Conservation (phyloP, 306 rosid species). For the Quercus alba region DNA sequence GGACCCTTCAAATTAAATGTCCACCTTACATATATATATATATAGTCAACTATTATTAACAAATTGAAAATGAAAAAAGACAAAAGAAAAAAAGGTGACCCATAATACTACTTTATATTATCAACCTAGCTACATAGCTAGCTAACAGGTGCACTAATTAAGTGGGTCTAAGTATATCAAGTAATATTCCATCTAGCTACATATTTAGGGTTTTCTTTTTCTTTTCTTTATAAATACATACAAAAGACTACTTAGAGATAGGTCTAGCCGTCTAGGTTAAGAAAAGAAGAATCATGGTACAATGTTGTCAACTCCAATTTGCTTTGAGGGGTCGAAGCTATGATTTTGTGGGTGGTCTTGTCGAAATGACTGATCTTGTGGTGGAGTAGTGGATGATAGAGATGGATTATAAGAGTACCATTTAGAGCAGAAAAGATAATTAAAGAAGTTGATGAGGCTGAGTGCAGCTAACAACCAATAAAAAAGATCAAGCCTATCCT, state of each 20-base stretch:
- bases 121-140: too few relatives aligned
- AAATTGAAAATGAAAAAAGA: background rate
- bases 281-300: background rate
- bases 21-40: background rate
- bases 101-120: too few relatives aligned
- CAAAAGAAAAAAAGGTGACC: too few relatives aligned
- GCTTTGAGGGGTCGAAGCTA: slow-evolving; percentile 15
- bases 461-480: slow-evolving; percentile 60
- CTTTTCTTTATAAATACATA: background rate
- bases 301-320: background rate
- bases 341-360: slow-evolving; percentile 21
- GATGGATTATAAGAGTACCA: slow-evolving; percentile 43
- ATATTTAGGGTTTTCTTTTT: background rate
- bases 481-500: slow-evolving; percentile 48
- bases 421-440: slow-evolving; percentile 49
- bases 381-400: background rate
- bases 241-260: background rate
- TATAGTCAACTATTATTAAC: background rate
- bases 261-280: background rate
- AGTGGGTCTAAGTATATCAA: background rate
- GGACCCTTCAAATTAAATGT: background rate
- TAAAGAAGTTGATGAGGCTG: slow-evolving; percentile 53
- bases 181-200: background rate
- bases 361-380: background rate
- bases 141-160: background rate